These are phyloP conservation scores for Celoporthe dispersa DNA, from an alignment of 2,329 filamentous ascomycete genomes.

Conservation along the genomic window DNA sequence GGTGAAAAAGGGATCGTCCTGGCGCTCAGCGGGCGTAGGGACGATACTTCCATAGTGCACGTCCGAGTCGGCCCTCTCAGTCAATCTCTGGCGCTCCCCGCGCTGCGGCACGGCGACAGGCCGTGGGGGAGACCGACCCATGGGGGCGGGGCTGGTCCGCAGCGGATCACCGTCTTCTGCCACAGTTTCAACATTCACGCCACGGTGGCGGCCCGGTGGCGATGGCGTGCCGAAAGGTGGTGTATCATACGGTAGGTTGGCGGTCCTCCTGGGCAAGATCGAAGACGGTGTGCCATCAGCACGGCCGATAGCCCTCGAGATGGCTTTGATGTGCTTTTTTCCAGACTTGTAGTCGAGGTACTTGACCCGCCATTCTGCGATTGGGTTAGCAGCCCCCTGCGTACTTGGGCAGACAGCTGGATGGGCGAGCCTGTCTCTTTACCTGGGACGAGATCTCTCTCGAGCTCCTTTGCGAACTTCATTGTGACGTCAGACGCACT, in stretches of 20 bases:
- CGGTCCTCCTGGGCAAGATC: conserved; percentile 38
- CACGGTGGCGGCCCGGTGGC: conserved; percentile 36
- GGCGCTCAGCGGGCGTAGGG: conserved; percentile 43
- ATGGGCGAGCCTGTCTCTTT: conserved; percentile 33
- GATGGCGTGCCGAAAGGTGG: conserved; percentile 31
- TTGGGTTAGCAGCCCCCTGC: conserved; percentile 1
- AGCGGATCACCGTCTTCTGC: conserved; percentile 31
- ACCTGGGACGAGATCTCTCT: conserved; percentile 86
- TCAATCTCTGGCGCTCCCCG: conserved; percentile 48
- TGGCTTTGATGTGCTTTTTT: conserved; percentile 90
- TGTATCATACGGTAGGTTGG: conserved; percentile 37
- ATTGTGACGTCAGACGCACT: conserved; percentile 47
- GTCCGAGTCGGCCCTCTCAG: conserved; percentile 41
- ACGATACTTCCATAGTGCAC: conserved; percentile 60
- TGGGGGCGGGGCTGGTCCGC: conserved; percentile 36
- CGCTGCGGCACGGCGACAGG: conserved; percentile 31
- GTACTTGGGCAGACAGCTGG: neutral
- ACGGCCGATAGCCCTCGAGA: conserved; percentile 72
- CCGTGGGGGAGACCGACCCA: conserved; percentile 32
- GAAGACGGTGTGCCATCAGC: conserved; percentile 55
- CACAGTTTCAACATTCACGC: conserved; percentile 28
- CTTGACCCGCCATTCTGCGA: conserved; percentile 83
- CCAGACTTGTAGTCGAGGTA: conserved; percentile 95
- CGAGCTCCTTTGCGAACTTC: conserved; percentile 78
- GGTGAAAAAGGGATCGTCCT: conserved; percentile 30